A percentile compares a stretch with the other conserved stretches of the same genome.
phyloP scores from a whole-genome alignment of 257 asterid species.

The Solanum habrochaites region DNA sequence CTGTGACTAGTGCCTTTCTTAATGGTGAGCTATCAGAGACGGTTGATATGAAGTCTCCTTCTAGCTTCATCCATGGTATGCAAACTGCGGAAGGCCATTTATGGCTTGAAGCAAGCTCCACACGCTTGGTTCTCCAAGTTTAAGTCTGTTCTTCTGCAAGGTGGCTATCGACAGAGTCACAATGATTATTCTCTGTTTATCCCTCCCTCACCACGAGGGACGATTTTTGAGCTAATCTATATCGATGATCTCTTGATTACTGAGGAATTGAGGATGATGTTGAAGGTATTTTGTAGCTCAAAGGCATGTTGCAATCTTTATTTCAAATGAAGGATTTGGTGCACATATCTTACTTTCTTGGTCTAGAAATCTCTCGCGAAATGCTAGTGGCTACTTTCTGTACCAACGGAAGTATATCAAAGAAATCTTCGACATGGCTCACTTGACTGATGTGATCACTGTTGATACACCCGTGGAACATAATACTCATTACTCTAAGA shows the following conservation, averaged over 20 bases:
- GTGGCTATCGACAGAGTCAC: background rate
- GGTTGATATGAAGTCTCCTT: background rate
- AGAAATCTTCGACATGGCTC: background rate
- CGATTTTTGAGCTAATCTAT: no score
- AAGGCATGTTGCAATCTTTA: no score
- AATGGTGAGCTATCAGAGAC: background rate
- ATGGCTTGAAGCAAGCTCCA: background rate
- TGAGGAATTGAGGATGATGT: background rate
- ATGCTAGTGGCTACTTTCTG: background rate
- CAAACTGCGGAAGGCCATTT: background rate
- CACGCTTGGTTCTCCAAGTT: background rate
- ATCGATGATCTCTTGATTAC: background rate
- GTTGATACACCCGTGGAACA: background rate
- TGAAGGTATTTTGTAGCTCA: background rate
- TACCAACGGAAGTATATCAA: background rate
- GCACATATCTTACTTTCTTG: background rate
- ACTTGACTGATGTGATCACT: background rate
- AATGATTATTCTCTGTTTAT: background rate
- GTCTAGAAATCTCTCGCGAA: background rate
- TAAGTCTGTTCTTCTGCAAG: background rate
- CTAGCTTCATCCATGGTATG: background rate
- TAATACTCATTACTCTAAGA: no score
- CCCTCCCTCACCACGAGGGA: background rate
- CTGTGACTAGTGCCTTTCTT: background rate
- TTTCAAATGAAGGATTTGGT: background rate